These are phyloP conservation scores for Pythium plurisporium DNA, from an alignment of 352 stramenopile genomes.

Conservation along the genomic window DNA sequence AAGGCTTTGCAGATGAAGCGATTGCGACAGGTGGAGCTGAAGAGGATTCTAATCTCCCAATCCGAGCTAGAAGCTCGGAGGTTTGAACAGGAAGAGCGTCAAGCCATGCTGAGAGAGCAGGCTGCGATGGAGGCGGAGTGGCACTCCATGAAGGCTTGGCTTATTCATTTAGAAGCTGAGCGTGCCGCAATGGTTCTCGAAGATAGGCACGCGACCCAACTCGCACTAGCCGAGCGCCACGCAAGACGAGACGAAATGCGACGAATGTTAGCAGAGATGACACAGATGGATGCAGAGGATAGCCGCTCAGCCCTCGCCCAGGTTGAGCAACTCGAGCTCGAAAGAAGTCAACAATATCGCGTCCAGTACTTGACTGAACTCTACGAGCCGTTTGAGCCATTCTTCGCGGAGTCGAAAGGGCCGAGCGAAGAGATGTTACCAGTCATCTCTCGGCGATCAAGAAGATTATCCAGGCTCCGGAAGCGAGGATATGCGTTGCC, in stretches of 20 bases:
- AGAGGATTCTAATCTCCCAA: constrained; percentile 52
- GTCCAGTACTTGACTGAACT: constrained; percentile 39
- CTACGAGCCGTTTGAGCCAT: constrained; percentile 54
- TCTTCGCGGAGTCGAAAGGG: constrained; percentile 34
- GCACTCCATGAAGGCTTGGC: constrained; percentile 21
- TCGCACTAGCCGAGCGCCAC: constrained; percentile 27
- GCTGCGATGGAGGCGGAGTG: constrained; percentile 40
- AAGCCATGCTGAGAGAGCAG: constrained; percentile 17
- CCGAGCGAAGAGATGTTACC: constrained; percentile 51
- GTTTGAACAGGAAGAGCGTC: constrained; percentile 26
- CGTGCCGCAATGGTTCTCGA: constrained; percentile 40
- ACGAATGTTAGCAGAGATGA: constrained; percentile 35
- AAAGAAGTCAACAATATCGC: constrained; percentile 26
- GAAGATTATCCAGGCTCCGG: not conserved
- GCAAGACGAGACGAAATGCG: constrained; percentile 28
- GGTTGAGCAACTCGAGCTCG: constrained; percentile 25
- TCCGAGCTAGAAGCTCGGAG: constrained; percentile 46
- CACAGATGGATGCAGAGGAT: constrained; percentile 50
- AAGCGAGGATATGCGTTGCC: constrained; percentile 14
- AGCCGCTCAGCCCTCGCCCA: constrained; percentile 27
- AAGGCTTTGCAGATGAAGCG: constrained; percentile 45
- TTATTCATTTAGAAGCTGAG: constrained; percentile 30
- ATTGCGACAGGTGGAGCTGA: constrained; percentile 47
- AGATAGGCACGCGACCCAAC: constrained; percentile 23
- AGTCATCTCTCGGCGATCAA: constrained; percentile 29